Base-by-base conservation (phyloP, 2,329 filamentous ascomycete genomes). In the Exophiala spinifera region DNA sequence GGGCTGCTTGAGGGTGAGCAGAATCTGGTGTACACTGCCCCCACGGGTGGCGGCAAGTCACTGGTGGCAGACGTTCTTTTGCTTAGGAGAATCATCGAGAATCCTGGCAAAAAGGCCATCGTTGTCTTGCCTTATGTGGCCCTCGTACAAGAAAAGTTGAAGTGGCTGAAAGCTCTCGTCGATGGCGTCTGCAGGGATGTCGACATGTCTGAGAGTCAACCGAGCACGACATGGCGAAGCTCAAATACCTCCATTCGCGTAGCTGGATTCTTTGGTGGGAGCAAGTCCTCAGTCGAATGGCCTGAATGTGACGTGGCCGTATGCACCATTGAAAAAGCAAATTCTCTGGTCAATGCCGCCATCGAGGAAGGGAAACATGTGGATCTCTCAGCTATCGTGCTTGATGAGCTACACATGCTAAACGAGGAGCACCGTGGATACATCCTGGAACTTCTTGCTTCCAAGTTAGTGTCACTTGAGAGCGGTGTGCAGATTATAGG, bases 391-490 rank as follows among this genome's bases (percentile, higher is more conserved):
- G 75, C 84, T 10, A 81, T 90, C 15, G 85, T 91, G 13, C 74
- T 91, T 31, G 88, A 91, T 63, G 88, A 91, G 66, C 72, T 91
- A n/a, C 88, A 91, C 66, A 90, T 91, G 86, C 77, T 91, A 42
- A 85, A 89, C 62, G 88, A 91, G 66, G 85, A 86, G 58, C 80
- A 85, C 61, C 82, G 88, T 11, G 88, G 88, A 3, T 91, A 91
- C 66, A 75, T 91, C 1, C 74, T 91, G 51, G 88, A 91, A 66
- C 74, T 91, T 4, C 82, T 89, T 70, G 83, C 85, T 4, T 87
- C 86, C 3, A 91, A 91, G 65, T 65, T 91, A 25, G 71, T 89
- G n/a, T 80, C 83, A 53, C 70, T 91, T 19, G 84, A 82, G 21
- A 23, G 45, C n/a, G 49, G 77, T 20, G 76, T 88, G 15, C 87